Evolutionary conservation across 2,329 filamentous ascomycete genomes (phyloP).

Genomic region (Apiospora pterosperma): DNA sequence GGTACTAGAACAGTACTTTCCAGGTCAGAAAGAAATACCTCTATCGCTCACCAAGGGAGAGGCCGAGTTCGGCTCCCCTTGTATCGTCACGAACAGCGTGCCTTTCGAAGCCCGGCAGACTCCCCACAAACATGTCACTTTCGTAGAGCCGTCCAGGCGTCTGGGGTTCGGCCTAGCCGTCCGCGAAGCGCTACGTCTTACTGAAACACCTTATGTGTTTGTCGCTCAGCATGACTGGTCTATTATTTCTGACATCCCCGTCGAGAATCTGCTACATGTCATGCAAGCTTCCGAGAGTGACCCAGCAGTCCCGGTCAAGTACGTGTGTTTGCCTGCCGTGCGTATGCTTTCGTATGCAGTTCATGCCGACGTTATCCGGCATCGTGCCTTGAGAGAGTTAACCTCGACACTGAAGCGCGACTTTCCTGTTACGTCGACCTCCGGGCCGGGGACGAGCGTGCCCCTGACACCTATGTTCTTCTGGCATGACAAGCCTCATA

Average conservation of each 20-base stretch:
- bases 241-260: conserved; percentile 41
- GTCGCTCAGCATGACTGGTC: conserved; percentile 57
- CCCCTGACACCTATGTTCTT: conserved; percentile 55
- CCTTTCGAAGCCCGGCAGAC: conserved; percentile 32
- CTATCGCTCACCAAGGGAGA: conserved; percentile 18
- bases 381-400: conserved; percentile 36
- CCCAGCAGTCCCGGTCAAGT: conserved; percentile 39
- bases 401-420: conserved; percentile 39
- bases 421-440: conserved; percentile 24
- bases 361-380: conserved; percentile 41
- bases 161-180: conserved; percentile 53
- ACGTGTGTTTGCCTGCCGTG: conserved; percentile 50
- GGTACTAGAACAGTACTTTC: conserved; percentile 28
- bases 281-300: conserved; percentile 37
- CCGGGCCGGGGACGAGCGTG: conserved; percentile 17
- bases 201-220: conserved; percentile 51
- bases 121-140: conserved; percentile 35
- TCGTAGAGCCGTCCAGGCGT: conserved; percentile 44
- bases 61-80: conserved; percentile 46
- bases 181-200: conserved; percentile 44
- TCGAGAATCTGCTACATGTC: conserved; percentile 39
- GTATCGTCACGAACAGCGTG: conserved; percentile 33
- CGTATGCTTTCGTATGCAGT: conserved; percentile 49
- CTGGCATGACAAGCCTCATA: conserved; percentile 57
- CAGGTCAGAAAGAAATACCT: conserved; percentile 8